Percentiles rank a stretch among this genome's conserved stretches.
phyloP scores from a whole-genome alignment of 2,329 filamentous ascomycete genomes.

The Sclerotinia borealis region DNA sequence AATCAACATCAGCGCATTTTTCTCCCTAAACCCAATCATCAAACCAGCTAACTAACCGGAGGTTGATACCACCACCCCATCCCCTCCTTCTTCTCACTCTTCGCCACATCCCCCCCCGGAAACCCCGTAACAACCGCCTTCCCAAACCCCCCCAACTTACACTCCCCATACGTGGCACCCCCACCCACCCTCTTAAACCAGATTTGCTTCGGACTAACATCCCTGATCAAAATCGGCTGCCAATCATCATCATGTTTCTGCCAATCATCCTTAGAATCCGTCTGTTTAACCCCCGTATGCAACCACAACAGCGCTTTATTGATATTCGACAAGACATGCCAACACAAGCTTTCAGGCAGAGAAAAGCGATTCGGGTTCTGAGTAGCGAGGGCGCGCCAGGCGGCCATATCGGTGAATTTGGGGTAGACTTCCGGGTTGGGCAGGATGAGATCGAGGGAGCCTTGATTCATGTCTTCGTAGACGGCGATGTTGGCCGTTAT shows the following conservation, averaged over 20 bases:
- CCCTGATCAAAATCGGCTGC: conserved; percentile 46
- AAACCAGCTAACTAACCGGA: background rate
- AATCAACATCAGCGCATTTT: background rate
- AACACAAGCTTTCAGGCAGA: conserved; percentile 48
- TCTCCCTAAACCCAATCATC: background rate
- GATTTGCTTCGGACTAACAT: conserved; percentile 43
- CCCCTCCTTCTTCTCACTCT: conserved; percentile 16
- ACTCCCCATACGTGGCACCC: conserved; percentile 45
- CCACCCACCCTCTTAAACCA: conserved; percentile 45
- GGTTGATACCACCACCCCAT: conserved; percentile 4
- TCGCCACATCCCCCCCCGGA: conserved; percentile 16
- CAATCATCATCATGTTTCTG: conserved; percentile 38
- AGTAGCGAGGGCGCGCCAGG: conserved; percentile 22
- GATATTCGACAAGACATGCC: conserved; percentile 47
- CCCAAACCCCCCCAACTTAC: conserved; percentile 47
- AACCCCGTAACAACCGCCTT: conserved; percentile 30
- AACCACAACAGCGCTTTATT: conserved; percentile 46
- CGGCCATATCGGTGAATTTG: conserved; percentile 14
- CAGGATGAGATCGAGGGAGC: conserved; percentile 41
- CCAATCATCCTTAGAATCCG: conserved; percentile 22
- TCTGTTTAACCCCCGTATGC: conserved; percentile 41
- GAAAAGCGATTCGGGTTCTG: conserved; percentile 24
- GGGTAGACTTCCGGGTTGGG: conserved; percentile 18
- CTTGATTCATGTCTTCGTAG: conserved; percentile 49
- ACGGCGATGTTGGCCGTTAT: conserved; percentile 34